Percentiles rank a stretch among this genome's conserved stretches.
These are phyloP conservation scores for Fusarium xyrophilum DNA, from an alignment of 2,329 filamentous ascomycete genomes.

Conservation along the genomic window DNA sequence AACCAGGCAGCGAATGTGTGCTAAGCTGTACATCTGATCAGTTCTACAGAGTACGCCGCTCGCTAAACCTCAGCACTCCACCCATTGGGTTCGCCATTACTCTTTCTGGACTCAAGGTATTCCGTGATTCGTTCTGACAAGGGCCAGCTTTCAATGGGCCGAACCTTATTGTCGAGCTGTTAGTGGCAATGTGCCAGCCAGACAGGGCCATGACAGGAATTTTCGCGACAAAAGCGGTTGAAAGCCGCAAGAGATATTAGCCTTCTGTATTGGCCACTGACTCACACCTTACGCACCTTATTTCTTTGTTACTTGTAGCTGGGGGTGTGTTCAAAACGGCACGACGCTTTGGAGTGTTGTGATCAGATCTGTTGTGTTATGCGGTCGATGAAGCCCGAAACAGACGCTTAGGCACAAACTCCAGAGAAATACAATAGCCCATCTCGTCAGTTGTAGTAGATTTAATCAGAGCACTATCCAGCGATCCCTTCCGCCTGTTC, in stretches of 20 bases:
- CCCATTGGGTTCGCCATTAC: background rate
- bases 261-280: background rate
- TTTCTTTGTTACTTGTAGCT: too few relatives aligned
- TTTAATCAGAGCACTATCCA: background rate
- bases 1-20: background rate
- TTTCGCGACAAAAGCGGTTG: background rate
- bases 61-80: background rate
- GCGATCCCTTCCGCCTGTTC: rapidly evolving
- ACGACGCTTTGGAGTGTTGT: background rate
- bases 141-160: background rate
- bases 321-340: background rate
- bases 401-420: background rate
- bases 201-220: background rate
- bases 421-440: rapidly evolving
- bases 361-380: background rate
- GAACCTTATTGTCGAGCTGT: background rate
- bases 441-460: rapidly evolving
- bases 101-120: background rate
- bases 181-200: background rate
- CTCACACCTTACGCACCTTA: too few relatives aligned
- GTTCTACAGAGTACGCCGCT: background rate
- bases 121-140: background rate
- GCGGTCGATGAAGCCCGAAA: background rate
- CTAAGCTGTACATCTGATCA: background rate
- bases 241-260: background rate